Evolutionary conservation across 2,329 filamentous ascomycete species (phyloP).

Genomic region (Aspergillus sp.): DNA sequence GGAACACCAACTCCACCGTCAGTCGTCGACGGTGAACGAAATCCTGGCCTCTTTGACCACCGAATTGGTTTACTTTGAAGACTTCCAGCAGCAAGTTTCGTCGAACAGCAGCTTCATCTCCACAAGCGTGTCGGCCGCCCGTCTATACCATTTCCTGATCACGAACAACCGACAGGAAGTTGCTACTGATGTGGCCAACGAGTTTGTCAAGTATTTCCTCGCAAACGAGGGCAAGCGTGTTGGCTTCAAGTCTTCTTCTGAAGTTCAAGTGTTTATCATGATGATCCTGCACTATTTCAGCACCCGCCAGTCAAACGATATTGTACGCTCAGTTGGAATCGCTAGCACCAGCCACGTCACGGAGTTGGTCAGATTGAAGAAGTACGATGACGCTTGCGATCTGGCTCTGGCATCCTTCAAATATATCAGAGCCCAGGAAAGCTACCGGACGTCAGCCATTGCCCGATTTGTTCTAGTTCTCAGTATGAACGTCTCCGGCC

Average conservation of each 20-base stretch:
- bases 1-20: conserved; percentile 38
- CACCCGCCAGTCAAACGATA: conserved; percentile 34
- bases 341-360: conserved; percentile 30
- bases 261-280: conserved; percentile 32
- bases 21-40: conserved; percentile 39
- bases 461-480: conserved; percentile 38
- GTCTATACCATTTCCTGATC: conserved; percentile 34
- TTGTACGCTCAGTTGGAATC: conserved; percentile 40
- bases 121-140: conserved; percentile 36
- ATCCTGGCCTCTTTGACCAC: conserved; percentile 47
- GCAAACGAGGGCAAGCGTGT: conserved; percentile 31
- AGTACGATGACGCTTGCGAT: conserved; percentile 33
- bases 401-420: conserved; percentile 35
- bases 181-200: conserved; percentile 29
- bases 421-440: conserved; percentile 34
- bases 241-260: conserved; percentile 23
- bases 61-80: conserved; percentile 42
- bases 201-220: conserved; percentile 35
- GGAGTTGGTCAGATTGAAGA: conserved; percentile 28
- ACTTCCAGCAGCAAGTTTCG: conserved; percentile 38
- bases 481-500: conserved; percentile 36
- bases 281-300: conserved; percentile 36
- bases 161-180: conserved; percentile 23
- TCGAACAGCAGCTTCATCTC: conserved; percentile 37
- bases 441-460: conserved; percentile 28